Evolutionary conservation across 345 rosid genomes (phyloP).

Genomic region (Moricandia arvensis): DNA sequence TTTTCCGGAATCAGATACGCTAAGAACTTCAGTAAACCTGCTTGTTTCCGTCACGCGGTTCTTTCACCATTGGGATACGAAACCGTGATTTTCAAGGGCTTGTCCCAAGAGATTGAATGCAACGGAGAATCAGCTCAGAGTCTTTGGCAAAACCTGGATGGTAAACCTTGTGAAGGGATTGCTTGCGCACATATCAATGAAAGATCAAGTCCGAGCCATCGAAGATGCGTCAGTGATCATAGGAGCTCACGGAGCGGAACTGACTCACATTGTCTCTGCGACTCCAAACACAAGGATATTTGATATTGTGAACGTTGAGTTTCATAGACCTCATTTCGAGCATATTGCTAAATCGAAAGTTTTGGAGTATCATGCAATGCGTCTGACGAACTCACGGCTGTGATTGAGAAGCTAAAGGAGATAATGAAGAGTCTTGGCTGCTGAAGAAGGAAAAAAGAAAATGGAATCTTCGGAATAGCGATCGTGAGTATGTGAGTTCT

Average conservation of each 20-base stretch:
- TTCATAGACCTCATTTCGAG: constrained; percentile 79
- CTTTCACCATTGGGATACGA: constrained; percentile 87
- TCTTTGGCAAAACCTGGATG: constrained; percentile 66
- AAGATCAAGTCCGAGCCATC: constrained; percentile 75
- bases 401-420: constrained; percentile 48
- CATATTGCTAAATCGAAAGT: constrained; percentile 90
- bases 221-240: constrained; percentile 93
- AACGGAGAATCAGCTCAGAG: constrained; percentile 61
- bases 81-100: constrained; percentile 75
- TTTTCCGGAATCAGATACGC: constrained; percentile 74
- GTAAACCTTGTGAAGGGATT: constrained; percentile 67
- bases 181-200: constrained; percentile 89
- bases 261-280: constrained; percentile 90
- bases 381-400: constrained; percentile 59
- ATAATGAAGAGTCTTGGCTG: constrained; percentile 58
- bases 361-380: constrained; percentile 75
- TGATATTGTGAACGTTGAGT: constrained; percentile 66
- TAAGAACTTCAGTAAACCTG: constrained; percentile 68
- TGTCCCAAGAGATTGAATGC: constrained; percentile 54
- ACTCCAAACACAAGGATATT: constrained; percentile 76
- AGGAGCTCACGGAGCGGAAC: constrained; percentile 97
- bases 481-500: too few relatives aligned
- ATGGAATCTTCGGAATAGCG: too few relatives aligned
- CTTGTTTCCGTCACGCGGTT: constrained; percentile 82
- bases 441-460: constrained; percentile 41